Evolutionary conservation across 225 moss, liverwort and hornwort species (phyloP), one percentile per base, ranked within the genome.

Genomic region (Pleurozium schreberi): DNA sequence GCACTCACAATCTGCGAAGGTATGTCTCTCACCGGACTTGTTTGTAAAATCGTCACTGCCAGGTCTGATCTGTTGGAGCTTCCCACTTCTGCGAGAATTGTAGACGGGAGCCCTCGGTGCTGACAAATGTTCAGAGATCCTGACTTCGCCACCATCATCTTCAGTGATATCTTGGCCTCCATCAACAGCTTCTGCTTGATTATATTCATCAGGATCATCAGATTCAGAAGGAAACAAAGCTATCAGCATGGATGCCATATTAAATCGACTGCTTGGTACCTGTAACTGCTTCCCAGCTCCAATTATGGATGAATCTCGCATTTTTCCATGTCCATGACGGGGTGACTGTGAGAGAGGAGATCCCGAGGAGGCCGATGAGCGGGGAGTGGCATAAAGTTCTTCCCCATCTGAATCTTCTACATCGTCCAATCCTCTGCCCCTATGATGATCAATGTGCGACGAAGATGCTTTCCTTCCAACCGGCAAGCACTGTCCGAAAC

Each of bases 201-300:
- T 69, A 63, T 57, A 25, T 61, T 61, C 81, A 34, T 85, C 83
- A n/a, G 78, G 60, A 30, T 70, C 80, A 28, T 82, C 83, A 43
- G 77, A 79, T 63, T 84, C 88, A 43, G 69, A 87, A 30, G 75
- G 55, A 53, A 69, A 61, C 58, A 94, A 80, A 69, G 90, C 85
- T 66, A 92, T 83, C 60, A 94, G 83, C 89, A 94, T 89, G 34
- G 90, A 88, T 80, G 92, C 94, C 91, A 93, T 91, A 31, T 68
- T 78, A 68, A 92, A 87, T 64, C 87, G 87, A 50, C 83, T 88
- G 85, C 83, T 85, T 80, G 85, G 75, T 43, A 40, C 43, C 62
- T 90, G 86, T 20, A 64, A 40, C 58, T 88, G 86, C 62, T 55
- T 76, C 55, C 68, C 58, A 36, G 69, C 81, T 66, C 52, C 50